These are phyloP conservation scores for Dendrobium catenatum DNA, from an alignment of 106 monocot species.

Conservation along the genomic window DNA sequence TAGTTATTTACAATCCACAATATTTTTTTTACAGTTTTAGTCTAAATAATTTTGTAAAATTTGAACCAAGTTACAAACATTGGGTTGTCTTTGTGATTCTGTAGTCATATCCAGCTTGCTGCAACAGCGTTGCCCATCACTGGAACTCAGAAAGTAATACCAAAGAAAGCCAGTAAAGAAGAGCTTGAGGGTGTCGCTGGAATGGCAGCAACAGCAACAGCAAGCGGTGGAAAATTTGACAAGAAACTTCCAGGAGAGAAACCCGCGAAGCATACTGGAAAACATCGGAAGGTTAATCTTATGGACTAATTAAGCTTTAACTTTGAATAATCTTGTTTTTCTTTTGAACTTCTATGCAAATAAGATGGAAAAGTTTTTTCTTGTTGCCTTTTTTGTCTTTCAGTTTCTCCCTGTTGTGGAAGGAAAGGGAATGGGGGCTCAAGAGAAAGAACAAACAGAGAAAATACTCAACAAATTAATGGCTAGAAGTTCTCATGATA, in stretches of 20 bases:
- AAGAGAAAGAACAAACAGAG: constrained; percentile 82
- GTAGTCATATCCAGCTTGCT: constrained; percentile 92
- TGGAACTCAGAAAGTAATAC: constrained; percentile 44
- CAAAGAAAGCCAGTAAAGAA: constrained; percentile 73
- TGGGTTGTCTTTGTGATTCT: neutral
- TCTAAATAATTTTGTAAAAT: no score
- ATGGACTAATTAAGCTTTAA: neutral
- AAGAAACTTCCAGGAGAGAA: constrained; percentile 92
- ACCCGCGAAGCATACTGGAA: constrained; percentile 80
- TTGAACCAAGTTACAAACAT: neutral
- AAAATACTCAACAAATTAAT: constrained; percentile 78
- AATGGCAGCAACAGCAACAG: constrained; percentile 80
- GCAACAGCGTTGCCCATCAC: constrained; percentile 84
- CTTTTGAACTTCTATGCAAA: neutral
- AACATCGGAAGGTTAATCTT: constrained; percentile 62
- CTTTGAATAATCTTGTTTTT: neutral
- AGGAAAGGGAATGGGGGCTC: constrained; percentile 78
- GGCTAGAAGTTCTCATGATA: constrained; percentile 58
- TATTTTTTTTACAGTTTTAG: no score
- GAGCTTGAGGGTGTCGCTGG: constrained; percentile 83
- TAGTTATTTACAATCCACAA: no score
- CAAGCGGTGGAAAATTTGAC: constrained; percentile 92
- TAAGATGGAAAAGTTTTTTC: neutral
- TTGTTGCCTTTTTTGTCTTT: neutral
- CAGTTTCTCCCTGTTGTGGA: constrained; percentile 92